Evolutionary conservation across 2,329 filamentous ascomycete species (phyloP), one percentile per base, ranked within the genome.

Genomic region (Fusarium fujikuroi): DNA sequence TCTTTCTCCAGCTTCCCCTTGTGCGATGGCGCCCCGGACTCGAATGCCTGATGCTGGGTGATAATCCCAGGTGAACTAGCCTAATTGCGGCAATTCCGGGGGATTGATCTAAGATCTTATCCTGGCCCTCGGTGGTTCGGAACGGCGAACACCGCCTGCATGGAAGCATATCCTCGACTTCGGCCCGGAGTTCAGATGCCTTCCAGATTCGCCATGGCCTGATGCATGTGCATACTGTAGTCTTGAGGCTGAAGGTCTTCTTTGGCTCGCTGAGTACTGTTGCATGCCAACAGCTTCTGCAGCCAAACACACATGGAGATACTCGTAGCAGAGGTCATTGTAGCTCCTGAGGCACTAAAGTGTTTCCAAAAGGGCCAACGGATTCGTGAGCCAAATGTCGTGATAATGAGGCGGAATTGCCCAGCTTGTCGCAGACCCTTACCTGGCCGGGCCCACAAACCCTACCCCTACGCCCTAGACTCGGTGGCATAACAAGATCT

Each of bases 31-130:
- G 75, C 73, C 76, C 74, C 64, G 54, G 60, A 58, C 64, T 60
- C 47, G 32, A 73, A 61, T 53, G 56, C 62, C 63, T 61, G 37
- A 75, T 74, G 72, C 71, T 69, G 71, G 75, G 66, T 54, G 66
- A 59, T 47, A 60, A 62, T 43, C 39, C 66, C 62, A 53, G 46
- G 19, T 30, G 15, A 40, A 28, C 79, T 80, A 80, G 70, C 73
- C 71, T 56, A 21, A 18, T 70, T 80, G 60, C 36, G 75, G 79
- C 65, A 77, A 76, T 81, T 77, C 79, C 78, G 79, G 77, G 78
- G 76, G 69, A 69, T 75, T 76, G 76, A 80, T 80, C 79, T 80
- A 65, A 80, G 79, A 80, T 80, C 79, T 79, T 72, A 74, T 74
- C 75, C 75, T 78, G 64, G 65, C 57, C 43, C 65, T 76, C 76